These are phyloP conservation scores for Fusarium udum DNA, from an alignment of 2,329 filamentous ascomycete species.

Conservation along the genomic window DNA sequence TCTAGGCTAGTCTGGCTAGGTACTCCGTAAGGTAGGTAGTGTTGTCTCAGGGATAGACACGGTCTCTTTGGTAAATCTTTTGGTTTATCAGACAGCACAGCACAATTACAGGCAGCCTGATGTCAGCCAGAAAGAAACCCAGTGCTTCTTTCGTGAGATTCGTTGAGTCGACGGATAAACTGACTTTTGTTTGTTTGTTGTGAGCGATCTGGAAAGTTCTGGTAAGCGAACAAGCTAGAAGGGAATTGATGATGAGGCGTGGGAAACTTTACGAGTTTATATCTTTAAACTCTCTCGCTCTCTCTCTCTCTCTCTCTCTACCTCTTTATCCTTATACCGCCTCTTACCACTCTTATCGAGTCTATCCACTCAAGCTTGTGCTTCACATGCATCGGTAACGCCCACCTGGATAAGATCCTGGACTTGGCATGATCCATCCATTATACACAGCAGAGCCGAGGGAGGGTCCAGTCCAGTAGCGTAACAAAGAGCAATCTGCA, in stretches of 20 bases:
- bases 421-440: conserved; percentile 25
- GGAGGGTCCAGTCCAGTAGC: not conserved
- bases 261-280: conserved; percentile 36
- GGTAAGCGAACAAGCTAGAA: not conserved
- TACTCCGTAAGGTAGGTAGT: not conserved
- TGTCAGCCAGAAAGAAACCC: not conserved
- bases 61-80: conserved; percentile 1
- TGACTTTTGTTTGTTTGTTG: not conserved
- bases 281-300: conserved; percentile 2
- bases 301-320: not conserved
- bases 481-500: not conserved
- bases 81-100: conserved; percentile 10
- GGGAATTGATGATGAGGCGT: not conserved
- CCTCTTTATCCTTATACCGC: conserved; percentile 10
- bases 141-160: not conserved
- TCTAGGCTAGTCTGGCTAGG: not conserved
- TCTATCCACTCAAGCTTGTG: conserved; percentile 27
- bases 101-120: conserved; percentile 9
- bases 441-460: not conserved
- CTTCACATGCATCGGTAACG: conserved; percentile 28
- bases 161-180: not conserved
- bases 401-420: conserved; percentile 24
- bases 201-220: not conserved
- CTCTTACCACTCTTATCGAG: conserved; percentile 22
- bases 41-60: not conserved